Conservation (phyloP, 2,329 filamentous ascomycete genomes). For the Colletotrichum sansevieriae region DNA sequence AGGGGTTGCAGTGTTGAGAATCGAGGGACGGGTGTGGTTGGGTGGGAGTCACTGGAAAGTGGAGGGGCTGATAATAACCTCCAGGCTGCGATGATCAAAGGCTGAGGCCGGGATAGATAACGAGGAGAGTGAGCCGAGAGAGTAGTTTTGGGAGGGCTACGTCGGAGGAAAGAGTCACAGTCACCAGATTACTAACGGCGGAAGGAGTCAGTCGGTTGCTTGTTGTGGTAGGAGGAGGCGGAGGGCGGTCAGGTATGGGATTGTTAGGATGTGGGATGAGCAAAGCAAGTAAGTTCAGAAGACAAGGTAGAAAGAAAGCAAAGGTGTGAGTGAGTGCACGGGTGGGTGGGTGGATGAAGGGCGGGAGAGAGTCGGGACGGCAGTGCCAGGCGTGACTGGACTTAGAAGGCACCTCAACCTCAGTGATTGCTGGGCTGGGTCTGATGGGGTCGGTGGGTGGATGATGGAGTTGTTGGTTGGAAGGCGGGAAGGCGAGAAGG, state of each 20-base stretch:
- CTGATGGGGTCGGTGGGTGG: neutral
- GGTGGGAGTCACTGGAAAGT: conserved; percentile 20
- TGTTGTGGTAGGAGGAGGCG: neutral
- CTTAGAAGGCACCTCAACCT: conserved; percentile 4
- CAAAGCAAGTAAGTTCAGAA: neutral
- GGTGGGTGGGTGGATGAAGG: conserved; percentile 5
- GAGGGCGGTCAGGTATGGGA: conserved; percentile 8
- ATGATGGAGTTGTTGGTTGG: conserved; percentile 26
- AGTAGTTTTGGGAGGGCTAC: neutral
- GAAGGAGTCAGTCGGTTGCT: conserved; percentile 12
- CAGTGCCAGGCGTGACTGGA: conserved; percentile 14
- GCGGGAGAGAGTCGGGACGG: conserved; percentile 12
- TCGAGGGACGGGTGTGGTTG: neutral
- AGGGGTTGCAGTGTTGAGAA: conserved; percentile 8
- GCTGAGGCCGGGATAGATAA: conserved; percentile 18
- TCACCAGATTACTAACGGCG: conserved; percentile 27
- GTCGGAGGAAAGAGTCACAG: neutral
- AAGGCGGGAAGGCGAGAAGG: neutral
- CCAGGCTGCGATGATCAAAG: conserved; percentile 28
- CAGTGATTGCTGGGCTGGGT: neutral
- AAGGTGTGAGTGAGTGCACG: conserved; percentile 4
- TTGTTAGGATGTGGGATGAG: conserved; percentile 5
- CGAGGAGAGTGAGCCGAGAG: neutral
- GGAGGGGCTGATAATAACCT: conserved; percentile 13
- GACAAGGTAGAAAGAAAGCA: neutral